These are phyloP conservation scores for Beauveria varroae DNA, from an alignment of 2,329 filamentous ascomycete genomes.

Conservation along the genomic window DNA sequence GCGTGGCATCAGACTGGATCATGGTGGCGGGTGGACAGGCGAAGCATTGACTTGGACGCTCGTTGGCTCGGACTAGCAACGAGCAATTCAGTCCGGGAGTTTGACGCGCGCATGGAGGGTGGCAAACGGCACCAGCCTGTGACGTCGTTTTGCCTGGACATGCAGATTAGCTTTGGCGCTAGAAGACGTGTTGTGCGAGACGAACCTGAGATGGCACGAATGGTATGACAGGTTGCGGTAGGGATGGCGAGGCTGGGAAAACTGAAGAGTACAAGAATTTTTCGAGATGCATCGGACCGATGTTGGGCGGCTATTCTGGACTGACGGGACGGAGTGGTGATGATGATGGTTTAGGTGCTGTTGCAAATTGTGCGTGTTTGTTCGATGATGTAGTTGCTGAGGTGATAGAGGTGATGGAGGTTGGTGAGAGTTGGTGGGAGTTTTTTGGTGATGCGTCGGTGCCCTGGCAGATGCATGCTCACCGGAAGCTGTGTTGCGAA, in stretches of 20 bases:
- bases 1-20: not conserved
- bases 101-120: not conserved
- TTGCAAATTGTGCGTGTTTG: too few species aligned
- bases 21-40: not conserved
- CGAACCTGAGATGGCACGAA: not conserved
- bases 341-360: not conserved
- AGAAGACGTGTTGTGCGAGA: not conserved
- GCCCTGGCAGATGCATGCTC: not conserved
- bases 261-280: not conserved
- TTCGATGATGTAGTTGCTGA: too few species aligned
- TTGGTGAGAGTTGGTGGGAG: not conserved
- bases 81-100: not conserved
- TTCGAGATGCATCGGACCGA: not conserved
- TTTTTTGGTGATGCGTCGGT: not conserved
- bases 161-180: constrained; percentile 10
- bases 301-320: not conserved
- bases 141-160: constrained; percentile 5
- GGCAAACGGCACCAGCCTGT: not conserved
- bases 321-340: not conserved
- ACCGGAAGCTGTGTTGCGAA: too few species aligned
- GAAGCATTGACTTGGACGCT: not conserved
- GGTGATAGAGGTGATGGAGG: too few species aligned
- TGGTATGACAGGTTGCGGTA: not conserved
- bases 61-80: not conserved
- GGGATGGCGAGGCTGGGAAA: not conserved